Percentiles rank a stretch among this genome's conserved stretches.
Evolutionary conservation across 306 rosid genomes (phyloP).

Genomic region (Dryas octopetala): DNA sequence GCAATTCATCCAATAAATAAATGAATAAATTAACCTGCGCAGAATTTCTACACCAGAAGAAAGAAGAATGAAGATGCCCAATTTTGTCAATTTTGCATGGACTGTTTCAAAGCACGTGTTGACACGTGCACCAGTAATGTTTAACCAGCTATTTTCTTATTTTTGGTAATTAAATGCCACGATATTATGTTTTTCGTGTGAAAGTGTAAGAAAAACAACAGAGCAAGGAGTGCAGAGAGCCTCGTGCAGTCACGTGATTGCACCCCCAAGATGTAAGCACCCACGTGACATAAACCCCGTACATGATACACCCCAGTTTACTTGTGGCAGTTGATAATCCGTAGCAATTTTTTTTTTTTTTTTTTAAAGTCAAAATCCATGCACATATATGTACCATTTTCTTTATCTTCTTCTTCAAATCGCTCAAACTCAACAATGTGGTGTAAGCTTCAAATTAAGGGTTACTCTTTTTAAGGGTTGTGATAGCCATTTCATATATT

Average conservation of each 20-base stretch:
- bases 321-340: too few relatives aligned
- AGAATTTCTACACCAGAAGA: background rate
- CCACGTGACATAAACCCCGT: background rate
- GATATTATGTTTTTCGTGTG: background rate
- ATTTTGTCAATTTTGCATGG: constrained; percentile 27
- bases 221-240: constrained; percentile 5
- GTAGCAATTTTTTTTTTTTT: background rate
- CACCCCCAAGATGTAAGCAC: background rate
- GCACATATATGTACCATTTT: too few relatives aligned
- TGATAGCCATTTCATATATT: too few relatives aligned
- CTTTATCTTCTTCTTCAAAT: too few relatives aligned
- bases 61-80: constrained; percentile 1
- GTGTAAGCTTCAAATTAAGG: too few relatives aligned
- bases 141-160: background rate
- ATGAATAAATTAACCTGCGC: background rate
- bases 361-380: too few relatives aligned
- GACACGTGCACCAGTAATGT: constrained; percentile 38
- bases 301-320: too few relatives aligned
- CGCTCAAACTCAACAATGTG: too few relatives aligned
- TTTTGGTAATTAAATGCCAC: background rate
- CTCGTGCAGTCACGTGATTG: constrained; percentile 46
- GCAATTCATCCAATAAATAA: background rate
- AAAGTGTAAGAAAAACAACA: background rate
- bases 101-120: constrained; percentile 40
- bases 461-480: too few relatives aligned